Conservation (phyloP, 805 yeast species). For the Metschnikowia similis region DNA sequence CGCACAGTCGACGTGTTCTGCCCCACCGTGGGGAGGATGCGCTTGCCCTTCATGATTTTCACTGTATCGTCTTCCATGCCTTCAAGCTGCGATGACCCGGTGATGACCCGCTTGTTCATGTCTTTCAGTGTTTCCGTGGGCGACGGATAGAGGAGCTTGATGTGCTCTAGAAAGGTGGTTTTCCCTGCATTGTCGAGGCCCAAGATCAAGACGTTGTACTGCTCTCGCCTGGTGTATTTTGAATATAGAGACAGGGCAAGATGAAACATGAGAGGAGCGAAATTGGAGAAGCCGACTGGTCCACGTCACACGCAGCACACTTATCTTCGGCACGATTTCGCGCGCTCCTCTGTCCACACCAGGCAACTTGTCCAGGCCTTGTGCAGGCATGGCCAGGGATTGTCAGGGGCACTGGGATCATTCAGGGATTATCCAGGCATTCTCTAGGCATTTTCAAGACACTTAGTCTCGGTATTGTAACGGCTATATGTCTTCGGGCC, state of each 20-base stretch:
- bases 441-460: too few relatives aligned
- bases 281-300: neutral
- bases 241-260: conserved; percentile 42
- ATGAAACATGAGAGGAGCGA: conserved; percentile 31
- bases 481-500: too few relatives aligned
- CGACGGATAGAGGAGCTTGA: conserved; percentile 34
- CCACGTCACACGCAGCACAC: neutral
- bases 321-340: neutral
- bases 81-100: conserved; percentile 12
- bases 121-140: conserved; percentile 20
- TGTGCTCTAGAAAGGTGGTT: conserved; percentile 48
- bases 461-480: too few relatives aligned
- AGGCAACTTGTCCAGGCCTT: too few relatives aligned
- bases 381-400: too few relatives aligned
- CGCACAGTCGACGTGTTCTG: conserved; percentile 62
- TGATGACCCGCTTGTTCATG: conserved; percentile 12
- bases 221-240: conserved; percentile 43
- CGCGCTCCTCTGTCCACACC: neutral
- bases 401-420: too few relatives aligned
- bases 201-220: conserved; percentile 55
- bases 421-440: too few relatives aligned
- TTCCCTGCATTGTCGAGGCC: conserved; percentile 97
- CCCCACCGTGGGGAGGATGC: conserved; percentile 91
- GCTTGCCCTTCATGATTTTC: conserved; percentile 38
- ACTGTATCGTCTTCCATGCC: conserved; percentile 18